Evolutionary conservation across 2,329 filamentous ascomycete genomes (phyloP).

Genomic region (Mycosphaerelloides madeirae): DNA sequence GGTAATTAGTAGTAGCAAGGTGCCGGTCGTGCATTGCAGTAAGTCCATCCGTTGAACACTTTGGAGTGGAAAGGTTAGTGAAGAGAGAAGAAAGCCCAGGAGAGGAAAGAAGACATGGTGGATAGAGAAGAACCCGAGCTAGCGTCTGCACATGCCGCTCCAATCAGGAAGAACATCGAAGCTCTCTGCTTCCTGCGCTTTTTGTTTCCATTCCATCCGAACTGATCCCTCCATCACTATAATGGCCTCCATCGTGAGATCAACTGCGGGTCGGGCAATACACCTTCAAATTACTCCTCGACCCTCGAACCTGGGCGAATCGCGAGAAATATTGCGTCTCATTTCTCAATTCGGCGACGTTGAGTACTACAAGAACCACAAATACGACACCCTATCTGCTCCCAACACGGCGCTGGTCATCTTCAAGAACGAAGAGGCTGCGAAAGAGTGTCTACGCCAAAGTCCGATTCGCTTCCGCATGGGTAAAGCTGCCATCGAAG

Average conservation of each 20-base stretch:
- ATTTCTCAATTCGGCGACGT: conserved; percentile 48
- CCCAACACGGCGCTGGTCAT: conserved; percentile 45
- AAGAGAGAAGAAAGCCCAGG: too few species aligned
- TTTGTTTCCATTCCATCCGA: too few species aligned
- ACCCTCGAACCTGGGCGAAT: conserved; percentile 45
- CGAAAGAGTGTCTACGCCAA: conserved; percentile 39
- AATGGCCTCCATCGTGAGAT: conserved; percentile 21
- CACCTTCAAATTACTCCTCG: conserved; percentile 46
- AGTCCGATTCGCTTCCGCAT: conserved; percentile 47
- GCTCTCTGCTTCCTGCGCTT: too few species aligned
- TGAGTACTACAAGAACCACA: conserved; percentile 44
- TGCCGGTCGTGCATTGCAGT: too few species aligned
- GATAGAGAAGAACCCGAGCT: too few species aligned
- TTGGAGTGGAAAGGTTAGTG: too few species aligned
- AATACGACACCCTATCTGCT: conserved; percentile 42
- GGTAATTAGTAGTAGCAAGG: too few species aligned
- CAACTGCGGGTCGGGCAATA: conserved; percentile 40
- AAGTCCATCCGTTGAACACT: too few species aligned
- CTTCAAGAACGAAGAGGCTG: conserved; percentile 39
- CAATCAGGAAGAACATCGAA: too few species aligned
- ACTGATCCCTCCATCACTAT: too few species aligned
- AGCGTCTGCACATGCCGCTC: too few species aligned
- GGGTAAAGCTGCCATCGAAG: conserved; percentile 19
- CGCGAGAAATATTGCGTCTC: conserved; percentile 45
- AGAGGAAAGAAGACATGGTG: too few species aligned